These are phyloP conservation scores for Pichia cactophila DNA, from an alignment of 1,139 yeast species.

Conservation along the genomic window DNA sequence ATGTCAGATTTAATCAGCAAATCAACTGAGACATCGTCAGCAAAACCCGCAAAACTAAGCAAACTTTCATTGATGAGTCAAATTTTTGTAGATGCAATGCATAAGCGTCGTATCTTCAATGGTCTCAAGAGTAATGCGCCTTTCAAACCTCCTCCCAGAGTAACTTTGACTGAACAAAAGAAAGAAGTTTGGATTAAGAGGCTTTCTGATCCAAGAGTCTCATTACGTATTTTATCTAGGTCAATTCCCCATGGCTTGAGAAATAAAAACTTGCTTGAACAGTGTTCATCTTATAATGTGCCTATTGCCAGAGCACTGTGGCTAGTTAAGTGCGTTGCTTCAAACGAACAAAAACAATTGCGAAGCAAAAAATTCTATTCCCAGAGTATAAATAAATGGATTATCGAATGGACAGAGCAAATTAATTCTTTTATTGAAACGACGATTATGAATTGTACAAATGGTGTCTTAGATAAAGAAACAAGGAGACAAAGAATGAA, in stretches of 20 bases:
- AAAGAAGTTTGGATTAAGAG: constrained; percentile 81
- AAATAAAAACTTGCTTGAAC: constrained; percentile 65
- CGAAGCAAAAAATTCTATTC: constrained; percentile 37
- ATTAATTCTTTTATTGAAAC: constrained; percentile 53
- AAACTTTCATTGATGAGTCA: constrained; percentile 30
- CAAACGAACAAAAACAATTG: constrained; percentile 68
- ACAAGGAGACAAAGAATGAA: constrained; percentile 47
- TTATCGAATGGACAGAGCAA: constrained; percentile 85
- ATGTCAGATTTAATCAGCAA: constrained; percentile 31
- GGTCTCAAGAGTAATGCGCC: constrained; percentile 48
- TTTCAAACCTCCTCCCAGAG: constrained; percentile 77
- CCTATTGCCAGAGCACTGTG: constrained; percentile 80
- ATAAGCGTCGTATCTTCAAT: constrained; percentile 58
- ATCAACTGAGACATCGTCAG: not conserved
- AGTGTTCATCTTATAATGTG: constrained; percentile 53
- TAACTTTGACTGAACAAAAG: constrained; percentile 80
- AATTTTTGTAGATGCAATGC: constrained; percentile 55
- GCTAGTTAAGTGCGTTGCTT: constrained; percentile 82
- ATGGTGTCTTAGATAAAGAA: constrained; percentile 26
- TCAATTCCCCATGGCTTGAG: constrained; percentile 91
- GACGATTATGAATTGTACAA: constrained; percentile 36
- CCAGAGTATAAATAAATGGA: constrained; percentile 52
- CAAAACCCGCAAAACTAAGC: not conserved
- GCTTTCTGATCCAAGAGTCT: constrained; percentile 58
- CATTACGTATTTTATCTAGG: constrained; percentile 59